A percentile compares a stretch with the other conserved stretches of the same genome.
Evolutionary conservation across 768 basidiomycete species (phyloP).

Genomic region (Termitomyces heimii): DNA sequence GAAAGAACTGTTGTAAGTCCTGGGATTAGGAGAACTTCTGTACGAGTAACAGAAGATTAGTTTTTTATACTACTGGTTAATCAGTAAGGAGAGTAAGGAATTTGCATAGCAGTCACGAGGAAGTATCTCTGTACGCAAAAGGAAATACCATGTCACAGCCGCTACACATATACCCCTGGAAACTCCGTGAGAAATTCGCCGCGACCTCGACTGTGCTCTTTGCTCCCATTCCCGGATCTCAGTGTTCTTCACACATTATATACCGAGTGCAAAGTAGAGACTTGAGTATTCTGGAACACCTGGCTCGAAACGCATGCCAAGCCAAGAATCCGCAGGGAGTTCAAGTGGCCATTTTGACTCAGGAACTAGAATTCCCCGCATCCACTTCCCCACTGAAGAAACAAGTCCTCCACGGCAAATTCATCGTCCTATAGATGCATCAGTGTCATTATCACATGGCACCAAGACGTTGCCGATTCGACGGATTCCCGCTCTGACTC

Average conservation of each 20-base stretch:
- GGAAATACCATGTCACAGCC: too few species aligned
- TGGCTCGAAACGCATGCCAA: conserved; percentile 4
- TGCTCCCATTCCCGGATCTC: background rate
- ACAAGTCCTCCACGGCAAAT: conserved; percentile 6
- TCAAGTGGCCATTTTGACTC: conserved; percentile 10
- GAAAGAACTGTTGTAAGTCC: too few species aligned
- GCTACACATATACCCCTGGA: too few species aligned
- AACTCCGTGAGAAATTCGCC: background rate
- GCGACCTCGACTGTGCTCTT: background rate
- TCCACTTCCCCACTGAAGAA: conserved; percentile 14
- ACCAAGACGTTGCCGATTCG: conserved; percentile 6
- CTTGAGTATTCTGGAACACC: background rate
- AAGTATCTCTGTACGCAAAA: too few species aligned
- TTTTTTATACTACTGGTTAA: too few species aligned
- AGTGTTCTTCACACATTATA: background rate
- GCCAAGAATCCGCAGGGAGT: conserved; percentile 8
- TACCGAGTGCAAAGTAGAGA: background rate
- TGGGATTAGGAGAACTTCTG: too few species aligned
- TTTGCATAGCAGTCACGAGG: too few species aligned
- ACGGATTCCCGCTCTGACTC: conserved; percentile 7
- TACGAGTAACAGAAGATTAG: too few species aligned
- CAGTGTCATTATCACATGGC: conserved; percentile 1
- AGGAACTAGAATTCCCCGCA: conserved; percentile 13
- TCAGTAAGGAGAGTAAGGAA: too few species aligned
- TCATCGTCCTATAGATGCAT: conserved; percentile 4